phyloP scores from a whole-genome alignment of 2,329 filamentous ascomycete species.

The Paraphoma sp. region DNA sequence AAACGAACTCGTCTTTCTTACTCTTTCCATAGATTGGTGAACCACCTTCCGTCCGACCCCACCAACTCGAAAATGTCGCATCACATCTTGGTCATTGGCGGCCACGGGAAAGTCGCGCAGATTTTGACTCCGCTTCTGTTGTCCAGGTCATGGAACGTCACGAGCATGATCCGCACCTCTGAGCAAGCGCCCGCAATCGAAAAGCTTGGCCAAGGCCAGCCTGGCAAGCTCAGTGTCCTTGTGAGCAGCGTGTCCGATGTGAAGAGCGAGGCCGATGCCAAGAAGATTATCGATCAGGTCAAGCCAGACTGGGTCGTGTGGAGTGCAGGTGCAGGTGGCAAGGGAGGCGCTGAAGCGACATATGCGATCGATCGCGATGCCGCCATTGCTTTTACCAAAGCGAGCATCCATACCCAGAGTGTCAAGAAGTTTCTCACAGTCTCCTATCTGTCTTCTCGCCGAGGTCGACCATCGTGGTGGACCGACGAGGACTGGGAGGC shows the following conservation, averaged over 20 bases:
- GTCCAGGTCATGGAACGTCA: constrained; percentile 76
- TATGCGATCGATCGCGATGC: constrained; percentile 61
- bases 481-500: constrained; percentile 54
- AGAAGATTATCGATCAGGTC: constrained; percentile 66
- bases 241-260: constrained; percentile 76
- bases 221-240: constrained; percentile 71
- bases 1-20: background rate
- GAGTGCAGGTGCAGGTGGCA: constrained; percentile 68
- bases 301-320: constrained; percentile 72
- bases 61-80: constrained; percentile 34
- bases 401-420: constrained; percentile 52
- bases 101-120: constrained; percentile 80
- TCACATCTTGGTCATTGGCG: constrained; percentile 73
- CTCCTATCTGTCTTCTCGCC: constrained; percentile 60
- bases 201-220: constrained; percentile 63
- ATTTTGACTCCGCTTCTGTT: constrained; percentile 79
- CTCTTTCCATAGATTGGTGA: background rate
- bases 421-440: constrained; percentile 63
- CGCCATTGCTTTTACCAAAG: constrained; percentile 61
- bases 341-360: constrained; percentile 59
- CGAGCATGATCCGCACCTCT: constrained; percentile 76
- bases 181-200: constrained; percentile 71
- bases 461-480: constrained; percentile 59
- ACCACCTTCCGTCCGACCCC: background rate
- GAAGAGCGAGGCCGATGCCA: constrained; percentile 67